Conservation (phyloP, 2,329 filamentous ascomycete genomes). For the Botrytis elliptica region DNA sequence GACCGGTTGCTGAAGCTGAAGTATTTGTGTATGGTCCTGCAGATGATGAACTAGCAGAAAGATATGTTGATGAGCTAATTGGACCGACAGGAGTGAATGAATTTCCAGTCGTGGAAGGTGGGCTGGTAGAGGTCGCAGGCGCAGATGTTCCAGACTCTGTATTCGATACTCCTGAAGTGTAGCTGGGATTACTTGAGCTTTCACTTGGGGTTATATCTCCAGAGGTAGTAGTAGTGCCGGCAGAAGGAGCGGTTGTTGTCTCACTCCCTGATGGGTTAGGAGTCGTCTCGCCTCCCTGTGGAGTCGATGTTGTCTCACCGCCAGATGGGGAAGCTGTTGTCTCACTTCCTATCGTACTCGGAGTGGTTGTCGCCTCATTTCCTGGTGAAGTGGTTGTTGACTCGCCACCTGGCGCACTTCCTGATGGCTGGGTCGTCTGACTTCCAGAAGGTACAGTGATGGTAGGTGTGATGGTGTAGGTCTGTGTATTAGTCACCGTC, state of each 20-base stretch:
- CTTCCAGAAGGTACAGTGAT: not conserved
- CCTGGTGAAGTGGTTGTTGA: not conserved
- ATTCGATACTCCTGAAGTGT: not conserved
- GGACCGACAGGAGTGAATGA: not conserved
- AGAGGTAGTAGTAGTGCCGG: not conserved
- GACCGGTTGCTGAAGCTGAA: constrained; percentile 8
- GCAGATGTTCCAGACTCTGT: not conserved
- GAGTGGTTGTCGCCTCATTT: not conserved
- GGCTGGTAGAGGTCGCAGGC: not conserved
- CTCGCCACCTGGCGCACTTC: not conserved
- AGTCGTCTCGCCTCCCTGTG: not conserved
- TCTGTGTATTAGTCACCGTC: not conserved
- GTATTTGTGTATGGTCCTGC: not conserved
- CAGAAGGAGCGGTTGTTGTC: not conserved
- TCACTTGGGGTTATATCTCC: not conserved
- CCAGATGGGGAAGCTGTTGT: not conserved
- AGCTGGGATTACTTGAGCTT: constrained; percentile 7
- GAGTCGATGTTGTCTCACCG: not conserved
- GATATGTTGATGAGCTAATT: not conserved
- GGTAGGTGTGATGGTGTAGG: constrained; percentile 10
- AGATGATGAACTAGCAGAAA: constrained; percentile 14
- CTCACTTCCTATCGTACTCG: not conserved
- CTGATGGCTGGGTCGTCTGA: not conserved
- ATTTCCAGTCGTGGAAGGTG: not conserved
- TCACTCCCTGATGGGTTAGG: not conserved